These are phyloP conservation scores for Ganoderma leucocontextum DNA, from an alignment of 1,284 basidiomycete species.

Conservation along the genomic window DNA sequence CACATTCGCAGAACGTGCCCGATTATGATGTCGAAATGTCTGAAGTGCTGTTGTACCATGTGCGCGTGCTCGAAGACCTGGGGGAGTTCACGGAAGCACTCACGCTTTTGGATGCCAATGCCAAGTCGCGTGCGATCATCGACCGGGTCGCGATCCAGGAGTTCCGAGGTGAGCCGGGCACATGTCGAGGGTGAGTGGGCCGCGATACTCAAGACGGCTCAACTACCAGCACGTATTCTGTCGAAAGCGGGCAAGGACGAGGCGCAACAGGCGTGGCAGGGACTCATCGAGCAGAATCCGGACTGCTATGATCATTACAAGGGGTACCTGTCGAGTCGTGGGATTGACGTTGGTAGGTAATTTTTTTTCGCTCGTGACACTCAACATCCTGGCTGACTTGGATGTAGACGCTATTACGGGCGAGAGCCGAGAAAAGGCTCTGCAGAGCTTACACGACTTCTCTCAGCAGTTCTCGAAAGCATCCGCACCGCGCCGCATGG, in stretches of 20 bases:
- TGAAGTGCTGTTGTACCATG: constrained; percentile 86
- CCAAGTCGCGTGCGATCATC: constrained; percentile 72
- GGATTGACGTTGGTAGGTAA: constrained; percentile 68
- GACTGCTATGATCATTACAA: constrained; percentile 87
- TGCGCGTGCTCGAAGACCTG: constrained; percentile 81
- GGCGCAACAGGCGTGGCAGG: constrained; percentile 81
- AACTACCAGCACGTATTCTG: constrained; percentile 68
- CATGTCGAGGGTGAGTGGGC: constrained; percentile 22
- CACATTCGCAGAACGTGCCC: constrained; percentile 66
- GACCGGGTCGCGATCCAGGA: constrained; percentile 79
- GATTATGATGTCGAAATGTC: constrained; percentile 87
- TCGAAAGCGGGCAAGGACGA: constrained; percentile 72
- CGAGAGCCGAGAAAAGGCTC: constrained; percentile 60
- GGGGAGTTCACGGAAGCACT: constrained; percentile 73
- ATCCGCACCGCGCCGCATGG: constrained; percentile 76
- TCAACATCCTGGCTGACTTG: not conserved
- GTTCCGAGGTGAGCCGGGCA: constrained; percentile 63
- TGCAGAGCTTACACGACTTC: constrained; percentile 68
- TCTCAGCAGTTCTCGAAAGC: constrained; percentile 71
- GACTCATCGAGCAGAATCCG: constrained; percentile 86
- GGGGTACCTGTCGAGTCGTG: constrained; percentile 74
- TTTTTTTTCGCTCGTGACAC: not conserved
- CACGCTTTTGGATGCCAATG: constrained; percentile 68
- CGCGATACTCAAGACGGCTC: constrained; percentile 24
- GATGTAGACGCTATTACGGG: constrained; percentile 53